phyloP scores from a whole-genome alignment of 345 rosid genomes.

The Theobroma cacao region DNA sequence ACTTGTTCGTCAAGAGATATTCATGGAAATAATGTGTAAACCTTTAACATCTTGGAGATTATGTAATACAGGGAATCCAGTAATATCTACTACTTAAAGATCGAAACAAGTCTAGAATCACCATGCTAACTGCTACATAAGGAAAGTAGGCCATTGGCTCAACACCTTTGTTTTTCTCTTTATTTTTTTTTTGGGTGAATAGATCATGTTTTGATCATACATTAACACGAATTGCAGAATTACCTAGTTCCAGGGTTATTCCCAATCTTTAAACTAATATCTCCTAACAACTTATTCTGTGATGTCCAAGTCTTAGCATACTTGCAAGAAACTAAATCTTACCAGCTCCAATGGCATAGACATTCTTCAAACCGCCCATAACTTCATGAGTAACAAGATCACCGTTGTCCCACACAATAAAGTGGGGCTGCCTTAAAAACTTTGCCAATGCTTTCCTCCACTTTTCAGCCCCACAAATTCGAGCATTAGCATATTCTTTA shows the following conservation, averaged over 20 bases:
- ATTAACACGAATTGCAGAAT: neutral
- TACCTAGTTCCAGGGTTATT: neutral
- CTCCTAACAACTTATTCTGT: neutral
- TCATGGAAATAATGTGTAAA: neutral
- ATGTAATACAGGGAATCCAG: neutral
- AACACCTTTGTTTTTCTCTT: neutral
- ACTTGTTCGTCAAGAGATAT: neutral
- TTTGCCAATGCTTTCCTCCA: constrained; percentile 94
- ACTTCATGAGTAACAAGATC: constrained; percentile 99
- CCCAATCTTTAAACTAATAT: neutral
- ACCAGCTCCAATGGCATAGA: constrained; percentile 99
- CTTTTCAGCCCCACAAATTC: constrained; percentile 90
- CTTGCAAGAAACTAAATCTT: constrained; percentile 15
- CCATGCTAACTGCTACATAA: neutral
- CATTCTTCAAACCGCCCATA: constrained; percentile 98
- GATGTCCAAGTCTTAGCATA: neutral
- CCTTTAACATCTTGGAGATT: neutral
- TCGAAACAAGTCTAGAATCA: neutral
- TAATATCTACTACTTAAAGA: neutral
- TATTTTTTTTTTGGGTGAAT: neutral
- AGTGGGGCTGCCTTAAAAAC: constrained; percentile 88
- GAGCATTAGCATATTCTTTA: constrained; percentile 94
- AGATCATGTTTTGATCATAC: neutral
- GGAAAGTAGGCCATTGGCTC: neutral
- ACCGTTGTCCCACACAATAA: constrained; percentile 93